phyloP scores from a whole-genome alignment of 495 filamentous ascomycete genomes.

The Neurospora sp. region DNA sequence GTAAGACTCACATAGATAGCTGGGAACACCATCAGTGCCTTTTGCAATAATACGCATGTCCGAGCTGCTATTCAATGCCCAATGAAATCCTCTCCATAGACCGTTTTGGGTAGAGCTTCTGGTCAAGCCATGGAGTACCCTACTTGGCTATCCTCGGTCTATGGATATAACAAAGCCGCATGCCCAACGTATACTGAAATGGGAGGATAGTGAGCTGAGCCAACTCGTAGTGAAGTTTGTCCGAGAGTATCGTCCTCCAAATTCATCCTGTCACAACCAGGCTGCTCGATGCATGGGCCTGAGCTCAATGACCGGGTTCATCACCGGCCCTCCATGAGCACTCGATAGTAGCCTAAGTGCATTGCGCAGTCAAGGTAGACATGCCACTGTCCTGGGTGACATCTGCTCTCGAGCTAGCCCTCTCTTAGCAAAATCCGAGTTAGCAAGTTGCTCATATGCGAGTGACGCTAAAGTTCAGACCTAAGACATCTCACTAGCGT shows the following conservation, averaged over 20 bases:
- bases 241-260: not conserved
- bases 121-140: not conserved
- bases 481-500: not conserved
- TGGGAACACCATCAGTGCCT: not conserved
- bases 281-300: not conserved
- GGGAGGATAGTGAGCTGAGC: not conserved
- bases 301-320: not conserved
- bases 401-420: not conserved
- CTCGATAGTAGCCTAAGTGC: not conserved
- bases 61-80: not conserved
- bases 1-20: not conserved
- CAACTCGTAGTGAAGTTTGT: not conserved
- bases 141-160: not conserved
- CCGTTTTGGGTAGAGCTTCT: not conserved
- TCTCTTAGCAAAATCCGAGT: not conserved
- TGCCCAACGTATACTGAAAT: not conserved
- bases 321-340: not conserved
- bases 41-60: not conserved
- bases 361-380: not conserved
- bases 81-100: not conserved
- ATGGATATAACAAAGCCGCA: not conserved
- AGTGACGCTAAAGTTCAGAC: not conserved
- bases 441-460: not conserved
- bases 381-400: not conserved
- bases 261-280: not conserved